Percentiles rank a stretch among this genome's conserved stretches.
Conservation (phyloP, 1,284 basidiomycete genomes). For the Ganoderma sp. region DNA sequence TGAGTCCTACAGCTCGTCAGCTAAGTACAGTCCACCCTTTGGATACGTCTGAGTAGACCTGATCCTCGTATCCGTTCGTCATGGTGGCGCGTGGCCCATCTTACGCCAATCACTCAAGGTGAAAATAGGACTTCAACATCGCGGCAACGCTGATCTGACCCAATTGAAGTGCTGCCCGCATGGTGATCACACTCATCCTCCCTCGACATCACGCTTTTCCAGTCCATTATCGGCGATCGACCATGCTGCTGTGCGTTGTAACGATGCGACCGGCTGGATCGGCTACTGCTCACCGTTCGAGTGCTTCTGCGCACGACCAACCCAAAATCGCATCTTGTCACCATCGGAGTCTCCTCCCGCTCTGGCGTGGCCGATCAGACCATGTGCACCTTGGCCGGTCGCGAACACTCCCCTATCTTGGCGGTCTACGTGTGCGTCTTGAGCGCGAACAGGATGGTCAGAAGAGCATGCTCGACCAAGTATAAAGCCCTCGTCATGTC, state of each 20-base stretch:
- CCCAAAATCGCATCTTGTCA: not conserved
- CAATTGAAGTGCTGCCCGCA: not conserved
- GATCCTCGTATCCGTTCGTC: too few species aligned
- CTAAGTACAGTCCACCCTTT: too few species aligned
- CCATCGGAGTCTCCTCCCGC: not conserved
- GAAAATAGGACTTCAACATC: not conserved
- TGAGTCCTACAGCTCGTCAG: too few species aligned
- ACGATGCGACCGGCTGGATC: not conserved
- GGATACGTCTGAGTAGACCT: too few species aligned
- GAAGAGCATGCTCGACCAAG: not conserved
- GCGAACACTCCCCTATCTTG: not conserved
- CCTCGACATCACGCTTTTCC: not conserved
- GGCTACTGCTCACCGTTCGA: not conserved
- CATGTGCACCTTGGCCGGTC: not conserved
- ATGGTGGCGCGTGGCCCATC: too few species aligned
- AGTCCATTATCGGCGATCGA: not conserved
- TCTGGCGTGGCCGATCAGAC: not conserved
- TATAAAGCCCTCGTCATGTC: slow-evolving; percentile 10
- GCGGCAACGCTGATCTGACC: not conserved
- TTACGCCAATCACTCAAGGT: not conserved
- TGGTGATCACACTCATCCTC: not conserved
- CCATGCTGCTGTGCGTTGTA: not conserved
- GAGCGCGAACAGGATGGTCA: not conserved
- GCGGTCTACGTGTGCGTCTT: not conserved
- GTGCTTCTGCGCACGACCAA: not conserved